phyloP scores from a whole-genome alignment of 73 alveolate species.

The Uronychia setigera region DNA sequence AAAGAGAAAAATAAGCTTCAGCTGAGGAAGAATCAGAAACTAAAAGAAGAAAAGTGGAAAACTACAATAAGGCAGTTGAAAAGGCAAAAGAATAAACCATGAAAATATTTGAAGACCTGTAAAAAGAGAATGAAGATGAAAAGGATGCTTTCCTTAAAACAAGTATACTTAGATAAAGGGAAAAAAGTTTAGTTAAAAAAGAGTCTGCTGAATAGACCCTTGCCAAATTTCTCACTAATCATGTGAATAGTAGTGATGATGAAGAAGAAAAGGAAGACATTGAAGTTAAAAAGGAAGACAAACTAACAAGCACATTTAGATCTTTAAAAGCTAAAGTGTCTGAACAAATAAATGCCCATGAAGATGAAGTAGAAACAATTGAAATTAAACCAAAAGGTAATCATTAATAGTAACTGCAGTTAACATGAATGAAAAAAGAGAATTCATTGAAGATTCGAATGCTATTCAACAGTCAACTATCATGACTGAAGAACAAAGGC shows the following conservation, averaged over 20 bases:
- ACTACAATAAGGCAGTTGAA: constrained; percentile 13
- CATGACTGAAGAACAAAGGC: constrained; percentile 15
- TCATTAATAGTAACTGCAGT: background rate
- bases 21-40: constrained; percentile 8
- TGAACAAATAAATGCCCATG: background rate
- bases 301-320: background rate
- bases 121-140: constrained; percentile 25
- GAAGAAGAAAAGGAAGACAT: background rate
- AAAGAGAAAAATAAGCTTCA: constrained; percentile 1
- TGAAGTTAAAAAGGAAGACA: constrained; percentile 3
- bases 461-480: constrained; percentile 2
- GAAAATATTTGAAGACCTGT: constrained; percentile 16
- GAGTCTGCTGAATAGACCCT: constrained; percentile 7
- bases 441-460: constrained; percentile 20
- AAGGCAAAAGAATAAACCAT: constrained; percentile 28
- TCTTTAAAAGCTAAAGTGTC: background rate
- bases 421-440: constrained; percentile 16
- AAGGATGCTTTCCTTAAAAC: constrained; percentile 14
- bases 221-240: background rate
- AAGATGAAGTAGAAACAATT: background rate
- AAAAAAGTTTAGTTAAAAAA: background rate
- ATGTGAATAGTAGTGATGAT: background rate
- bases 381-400: background rate
- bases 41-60: constrained; percentile 14
- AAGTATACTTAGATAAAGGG: background rate